These are phyloP conservation scores for Perkinsela sp. DNA, from an alignment of 208 protist genomes.

Conservation along the genomic window DNA sequence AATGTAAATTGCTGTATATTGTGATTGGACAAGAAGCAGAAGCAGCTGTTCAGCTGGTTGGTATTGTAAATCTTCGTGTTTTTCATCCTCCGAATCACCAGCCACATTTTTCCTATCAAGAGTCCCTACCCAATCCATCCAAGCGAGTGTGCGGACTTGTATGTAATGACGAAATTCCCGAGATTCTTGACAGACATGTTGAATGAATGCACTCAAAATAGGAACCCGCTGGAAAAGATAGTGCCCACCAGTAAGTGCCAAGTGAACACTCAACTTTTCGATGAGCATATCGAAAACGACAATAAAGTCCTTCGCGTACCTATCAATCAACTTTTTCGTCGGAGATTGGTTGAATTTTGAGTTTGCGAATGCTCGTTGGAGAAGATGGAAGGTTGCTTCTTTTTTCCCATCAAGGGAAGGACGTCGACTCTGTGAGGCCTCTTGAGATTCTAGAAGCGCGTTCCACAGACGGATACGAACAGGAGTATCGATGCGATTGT, in stretches of 20 bases:
- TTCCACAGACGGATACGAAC: background rate
- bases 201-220: background rate
- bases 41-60: too few species aligned
- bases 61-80: too few species aligned
- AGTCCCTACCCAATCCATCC: background rate
- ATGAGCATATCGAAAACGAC: background rate
- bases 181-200: background rate
- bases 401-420: background rate
- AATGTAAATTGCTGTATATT: background rate
- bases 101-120: background rate
- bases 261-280: background rate
- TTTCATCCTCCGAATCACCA: background rate
- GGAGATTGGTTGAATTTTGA: background rate
- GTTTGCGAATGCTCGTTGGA: background rate
- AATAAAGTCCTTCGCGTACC: background rate
- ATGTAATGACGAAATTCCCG: background rate
- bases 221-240: background rate
- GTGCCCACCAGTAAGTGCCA: background rate
- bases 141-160: background rate
- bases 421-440: background rate
- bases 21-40: background rate
- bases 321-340: background rate
- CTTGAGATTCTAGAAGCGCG: background rate
- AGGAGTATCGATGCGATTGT: background rate
- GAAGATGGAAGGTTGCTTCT: background rate